phyloP scores from a whole-genome alignment of 306 rosid genomes.

The Lablab purpureus region DNA sequence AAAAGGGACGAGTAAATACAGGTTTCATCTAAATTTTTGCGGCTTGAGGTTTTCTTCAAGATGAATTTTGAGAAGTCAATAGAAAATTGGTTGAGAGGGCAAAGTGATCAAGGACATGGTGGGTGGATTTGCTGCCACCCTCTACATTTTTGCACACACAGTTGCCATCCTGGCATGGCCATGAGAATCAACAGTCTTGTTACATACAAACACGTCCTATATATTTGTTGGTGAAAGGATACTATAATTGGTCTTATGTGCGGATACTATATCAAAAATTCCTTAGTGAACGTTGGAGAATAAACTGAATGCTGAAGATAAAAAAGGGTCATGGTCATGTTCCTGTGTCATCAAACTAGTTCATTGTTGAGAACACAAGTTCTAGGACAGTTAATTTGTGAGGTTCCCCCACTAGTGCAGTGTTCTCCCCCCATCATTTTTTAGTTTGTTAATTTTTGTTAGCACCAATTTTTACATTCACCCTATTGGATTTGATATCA shows the following conservation, averaged over 20 bases:
- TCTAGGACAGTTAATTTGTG: conserved; percentile 58
- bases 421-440: conserved; percentile 49
- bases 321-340: conserved; percentile 45
- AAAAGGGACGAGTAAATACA: conserved; percentile 48
- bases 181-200: conserved; percentile 69
- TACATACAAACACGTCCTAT: conserved; percentile 66
- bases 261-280: conserved; percentile 58
- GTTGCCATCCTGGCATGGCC: conserved; percentile 55
- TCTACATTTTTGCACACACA: conserved; percentile 56
- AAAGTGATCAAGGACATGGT: conserved; percentile 43
- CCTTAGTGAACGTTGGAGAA: conserved; percentile 62
- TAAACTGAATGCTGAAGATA: conserved; percentile 61
- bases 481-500: conserved; percentile 57
- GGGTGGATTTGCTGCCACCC: conserved; percentile 60
- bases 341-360: conserved; percentile 59
- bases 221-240: conserved; percentile 70
- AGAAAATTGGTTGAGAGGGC: conserved; percentile 60
- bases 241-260: conserved; percentile 61
- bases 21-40: conserved; percentile 60
- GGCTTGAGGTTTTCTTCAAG: conserved; percentile 57
- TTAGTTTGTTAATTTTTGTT: conserved; percentile 69
- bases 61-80: conserved; percentile 56
- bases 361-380: conserved; percentile 63
- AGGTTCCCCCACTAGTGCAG: conserved; percentile 67
- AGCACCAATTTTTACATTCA: conserved; percentile 59